These are phyloP conservation scores for Ustulina deusta DNA, from an alignment of 2,329 filamentous ascomycete species.

Conservation along the genomic window DNA sequence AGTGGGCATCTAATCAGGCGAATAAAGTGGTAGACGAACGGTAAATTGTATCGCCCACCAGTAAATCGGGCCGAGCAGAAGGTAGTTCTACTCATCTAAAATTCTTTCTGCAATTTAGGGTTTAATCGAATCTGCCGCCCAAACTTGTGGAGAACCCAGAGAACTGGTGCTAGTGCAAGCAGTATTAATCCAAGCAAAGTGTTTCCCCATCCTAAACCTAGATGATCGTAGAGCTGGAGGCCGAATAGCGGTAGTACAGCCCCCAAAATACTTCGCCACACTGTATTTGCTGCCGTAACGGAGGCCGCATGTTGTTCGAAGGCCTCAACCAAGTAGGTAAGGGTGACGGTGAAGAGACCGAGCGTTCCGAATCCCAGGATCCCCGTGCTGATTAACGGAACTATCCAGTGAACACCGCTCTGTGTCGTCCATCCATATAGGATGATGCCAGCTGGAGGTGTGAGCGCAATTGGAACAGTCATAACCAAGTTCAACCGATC, in stretches of 20 bases:
- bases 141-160: conserved; percentile 17
- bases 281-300: neutral
- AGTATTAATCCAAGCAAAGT: conserved; percentile 44
- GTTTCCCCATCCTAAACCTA: conserved; percentile 49
- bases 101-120: neutral
- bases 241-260: conserved; percentile 41
- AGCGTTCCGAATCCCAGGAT: conserved; percentile 55
- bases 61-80: neutral
- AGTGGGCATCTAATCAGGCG: too few relatives aligned
- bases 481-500: conserved; percentile 17
- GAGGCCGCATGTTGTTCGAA: conserved; percentile 3
- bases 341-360: conserved; percentile 11
- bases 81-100: neutral
- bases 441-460: conserved; percentile 57
- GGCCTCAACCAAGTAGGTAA: conserved; percentile 7
- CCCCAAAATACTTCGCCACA: neutral
- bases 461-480: conserved; percentile 19
- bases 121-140: conserved; percentile 10
- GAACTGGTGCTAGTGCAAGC: conserved; percentile 43
- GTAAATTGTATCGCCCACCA: too few relatives aligned
- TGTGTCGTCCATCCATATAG: conserved; percentile 57
- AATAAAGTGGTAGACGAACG: too few relatives aligned
- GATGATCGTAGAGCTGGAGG: conserved; percentile 38
- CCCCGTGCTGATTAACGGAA: conserved; percentile 58
- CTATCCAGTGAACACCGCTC: conserved; percentile 59